Conservation (phyloP, 106 monocot genomes). For the Gastrodia elata region DNA sequence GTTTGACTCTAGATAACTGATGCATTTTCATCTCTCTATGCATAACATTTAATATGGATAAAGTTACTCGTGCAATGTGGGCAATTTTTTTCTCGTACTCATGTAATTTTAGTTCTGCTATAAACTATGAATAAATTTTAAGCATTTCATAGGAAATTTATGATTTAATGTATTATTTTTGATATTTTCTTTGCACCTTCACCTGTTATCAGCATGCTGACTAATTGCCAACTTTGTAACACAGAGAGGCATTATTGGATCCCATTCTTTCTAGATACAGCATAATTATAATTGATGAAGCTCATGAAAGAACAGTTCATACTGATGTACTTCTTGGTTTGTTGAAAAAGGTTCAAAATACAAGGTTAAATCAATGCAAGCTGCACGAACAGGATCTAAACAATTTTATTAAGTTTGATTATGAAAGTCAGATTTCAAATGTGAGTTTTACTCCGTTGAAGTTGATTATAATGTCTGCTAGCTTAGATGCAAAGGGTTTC, state of each 20-base stretch:
- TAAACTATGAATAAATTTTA: too few relatives aligned
- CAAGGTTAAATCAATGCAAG: slow-evolving; percentile 32
- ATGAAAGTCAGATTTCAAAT: slow-evolving; percentile 13
- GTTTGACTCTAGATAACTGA: too few relatives aligned
- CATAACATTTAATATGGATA: not conserved
- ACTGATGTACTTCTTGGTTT: slow-evolving; percentile 90
- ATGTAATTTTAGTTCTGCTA: too few relatives aligned
- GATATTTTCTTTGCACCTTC: not conserved
- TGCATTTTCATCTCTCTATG: not conserved
- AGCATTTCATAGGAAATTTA: too few relatives aligned
- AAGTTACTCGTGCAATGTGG: not conserved
- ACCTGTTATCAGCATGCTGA: not conserved
- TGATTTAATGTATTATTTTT: too few relatives aligned
- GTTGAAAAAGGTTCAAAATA: slow-evolving; percentile 64
- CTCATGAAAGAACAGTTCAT: slow-evolving; percentile 96
- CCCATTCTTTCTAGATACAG: slow-evolving; percentile 70
- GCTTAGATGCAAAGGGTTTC: slow-evolving; percentile 83
- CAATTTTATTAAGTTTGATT: slow-evolving; percentile 11
- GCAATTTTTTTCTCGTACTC: not conserved
- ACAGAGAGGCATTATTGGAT: slow-evolving; percentile 89
- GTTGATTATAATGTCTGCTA: slow-evolving; percentile 97
- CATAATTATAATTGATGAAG: slow-evolving; percentile 88
- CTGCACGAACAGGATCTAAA: slow-evolving; percentile 10
- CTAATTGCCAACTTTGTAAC: not conserved
- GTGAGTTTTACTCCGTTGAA: slow-evolving; percentile 51